Base-by-base conservation (phyloP, 2,329 filamentous ascomycete species). In the Aspergillus amoenus region DNA sequence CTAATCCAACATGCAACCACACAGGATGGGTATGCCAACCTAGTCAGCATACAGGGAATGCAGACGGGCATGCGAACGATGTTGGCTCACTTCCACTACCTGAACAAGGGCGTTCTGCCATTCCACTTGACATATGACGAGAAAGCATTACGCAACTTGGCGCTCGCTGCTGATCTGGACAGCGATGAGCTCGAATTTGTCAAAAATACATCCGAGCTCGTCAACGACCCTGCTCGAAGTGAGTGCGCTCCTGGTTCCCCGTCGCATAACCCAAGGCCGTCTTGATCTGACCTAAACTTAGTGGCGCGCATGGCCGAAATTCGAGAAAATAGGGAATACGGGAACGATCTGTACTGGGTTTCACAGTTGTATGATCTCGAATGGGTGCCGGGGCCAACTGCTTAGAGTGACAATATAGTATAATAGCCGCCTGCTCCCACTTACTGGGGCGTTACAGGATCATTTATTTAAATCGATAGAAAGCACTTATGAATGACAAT, bases 31-130 rank as follows among this genome's bases (percentile, higher is more conserved):
- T 58, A 58, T 46, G 56, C 56, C n/a, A 58, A 58, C 32, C 45
- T 40, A 5, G 22, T 37, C 17, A 58, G 56, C 32, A 58, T 58
- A 21, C 40, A 54, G 27, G 51, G 30, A 18, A 58, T 58, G 56
- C 56, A 58, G 12, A 37, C 22, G 13, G 56, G 56, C n/a, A 58
- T 58, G 56, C 43, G 22, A 9, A 58, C 49, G 4, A 49, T 53
- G 45, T 30, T 58, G 45, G 56, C 56, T 27, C 56, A 58, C 22
- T 58, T 58, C 27, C 56, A 58, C 56, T 58, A 58, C 45, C 56
- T 58, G 27, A 58, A 58, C 32, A 58, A 54, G 42, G 56, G 56
- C 32, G 51, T 58, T 22, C 43, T 54, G 39, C 56, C 56, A 17
- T 58, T 58, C 15, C 50, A 54, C 37, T 32, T 58, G 17, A 58